Base-by-base conservation (phyloP, 108 stramenopile species). In the Poteriospumella lacustris region DNA sequence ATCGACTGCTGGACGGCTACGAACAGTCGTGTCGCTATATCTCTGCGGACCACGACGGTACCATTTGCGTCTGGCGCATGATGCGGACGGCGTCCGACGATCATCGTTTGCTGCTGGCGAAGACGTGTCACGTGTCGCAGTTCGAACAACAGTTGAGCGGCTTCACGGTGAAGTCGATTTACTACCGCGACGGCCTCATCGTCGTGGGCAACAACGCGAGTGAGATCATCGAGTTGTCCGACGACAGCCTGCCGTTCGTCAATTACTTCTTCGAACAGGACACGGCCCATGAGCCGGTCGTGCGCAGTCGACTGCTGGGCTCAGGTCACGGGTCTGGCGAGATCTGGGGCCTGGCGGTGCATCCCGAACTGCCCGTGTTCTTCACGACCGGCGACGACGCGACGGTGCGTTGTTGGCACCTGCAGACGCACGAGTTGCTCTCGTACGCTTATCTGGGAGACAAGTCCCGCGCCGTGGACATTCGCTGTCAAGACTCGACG, bases 351-450 rank as follows among this genome's bases (percentile, higher is more conserved):
- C 40, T 73, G 26, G 3, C 12, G 26, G 5, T 3, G 9, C 70
- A 73, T 73, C 70, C 70, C 9, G 5, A 26, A 5, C 28, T 52
- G 5, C 70, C 70, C 12, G 43, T 73, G 5, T 73, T 52, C 41
- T 73, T 73, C 33, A 34, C 70, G 24, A 19, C 41, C 42, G 70
- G 70, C 31, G 70, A 73, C 42, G 70, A 73, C 36, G 5, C 26
- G 15, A 42, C 33, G 33, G n/a, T 73, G 26, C 38, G 33, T 42
- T 39, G 41, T 5, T 73, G 70, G 70, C 5, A 19, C 31, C 41
- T 73, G 3, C 19, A 5, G 3, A 56, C 26, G 28, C 36, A 73
- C 42, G 5, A 42, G 31, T 26, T 52, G 24, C 5, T 42, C 38
- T 44, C 43, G 3, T 19, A 42, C 41, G 36, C 31, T 64, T 5